Conservation (phyloP, 768 basidiomycete genomes). For the Panaeolus papilionaceus region DNA sequence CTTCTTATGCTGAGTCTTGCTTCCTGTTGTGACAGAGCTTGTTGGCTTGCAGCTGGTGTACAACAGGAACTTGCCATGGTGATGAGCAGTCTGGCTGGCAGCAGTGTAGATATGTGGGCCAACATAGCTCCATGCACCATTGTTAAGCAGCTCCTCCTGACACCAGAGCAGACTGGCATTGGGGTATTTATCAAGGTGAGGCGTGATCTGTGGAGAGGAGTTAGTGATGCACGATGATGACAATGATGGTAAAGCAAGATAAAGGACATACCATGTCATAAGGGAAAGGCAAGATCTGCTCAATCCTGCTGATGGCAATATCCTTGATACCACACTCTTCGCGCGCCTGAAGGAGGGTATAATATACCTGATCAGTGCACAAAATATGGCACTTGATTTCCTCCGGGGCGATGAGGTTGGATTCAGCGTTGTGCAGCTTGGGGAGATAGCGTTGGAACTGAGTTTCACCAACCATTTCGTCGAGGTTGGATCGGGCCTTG, state of each 20-base stretch:
- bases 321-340: constrained; percentile 91
- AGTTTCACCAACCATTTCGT: constrained; percentile 89
- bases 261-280: constrained; percentile 79
- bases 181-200: constrained; percentile 95
- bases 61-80: constrained; percentile 87
- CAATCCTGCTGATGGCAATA: constrained; percentile 91
- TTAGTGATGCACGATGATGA: too few relatives aligned
- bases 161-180: constrained; percentile 95
- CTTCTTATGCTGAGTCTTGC: constrained; percentile 65
- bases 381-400: constrained; percentile 92
- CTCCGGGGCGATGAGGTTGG: constrained; percentile 73
- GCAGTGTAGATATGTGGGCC: constrained; percentile 94
- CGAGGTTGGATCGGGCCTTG: constrained; percentile 83
- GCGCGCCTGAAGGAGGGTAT: constrained; percentile 86
- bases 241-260: too few relatives aligned
- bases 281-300: constrained; percentile 97
- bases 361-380: constrained; percentile 96
- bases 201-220: constrained; percentile 66
- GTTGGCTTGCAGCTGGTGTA: constrained; percentile 95
- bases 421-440: constrained; percentile 64
- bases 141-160: constrained; percentile 97
- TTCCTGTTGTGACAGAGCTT: constrained; percentile 90
- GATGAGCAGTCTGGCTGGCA: constrained; percentile 88
- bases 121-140: constrained; percentile 96
- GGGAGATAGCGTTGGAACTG: constrained; percentile 94